Evolutionary conservation across 495 filamentous ascomycete genomes (phyloP).

Genomic region (Oidiodendron maius): DNA sequence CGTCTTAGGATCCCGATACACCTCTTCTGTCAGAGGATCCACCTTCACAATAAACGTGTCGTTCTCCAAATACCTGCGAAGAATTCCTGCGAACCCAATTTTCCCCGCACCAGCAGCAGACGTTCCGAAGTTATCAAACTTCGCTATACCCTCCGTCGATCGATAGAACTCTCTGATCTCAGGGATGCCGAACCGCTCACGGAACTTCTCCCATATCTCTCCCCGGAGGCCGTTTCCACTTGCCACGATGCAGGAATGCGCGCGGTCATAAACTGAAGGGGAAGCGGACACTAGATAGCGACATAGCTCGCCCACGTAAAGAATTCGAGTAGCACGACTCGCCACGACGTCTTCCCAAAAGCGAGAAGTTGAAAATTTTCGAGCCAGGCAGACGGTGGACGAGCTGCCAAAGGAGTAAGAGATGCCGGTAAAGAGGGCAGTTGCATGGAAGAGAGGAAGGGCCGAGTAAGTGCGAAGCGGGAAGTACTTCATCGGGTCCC

Average conservation of each 20-base stretch:
- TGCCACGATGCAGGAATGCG: conserved; percentile 20
- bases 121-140: conserved; percentile 19
- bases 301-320: conserved; percentile 35
- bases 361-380: conserved; percentile 23
- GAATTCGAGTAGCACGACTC: conserved; percentile 25
- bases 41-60: conserved; percentile 18
- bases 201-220: conserved; percentile 25
- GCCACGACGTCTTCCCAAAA: conserved; percentile 32
- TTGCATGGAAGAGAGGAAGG: conserved; percentile 23
- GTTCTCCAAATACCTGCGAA: conserved; percentile 17
- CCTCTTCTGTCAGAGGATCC: conserved; percentile 12
- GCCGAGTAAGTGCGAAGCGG: conserved; percentile 26
- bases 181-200: conserved; percentile 14
- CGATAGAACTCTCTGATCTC: conserved; percentile 24
- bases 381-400: conserved; percentile 38
- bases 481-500: conserved; percentile 36
- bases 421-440: conserved; percentile 22
- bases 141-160: conserved; percentile 20
- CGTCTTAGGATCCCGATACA: conserved; percentile 17
- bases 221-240: conserved; percentile 19
- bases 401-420: conserved; percentile 36
- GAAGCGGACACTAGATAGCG: conserved; percentile 22
- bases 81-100: conserved; percentile 19
- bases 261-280: conserved; percentile 12
- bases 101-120: conserved; percentile 19